Conservation (phyloP, 2,329 filamentous ascomycete species). For the Penicillium digitatum region DNA sequence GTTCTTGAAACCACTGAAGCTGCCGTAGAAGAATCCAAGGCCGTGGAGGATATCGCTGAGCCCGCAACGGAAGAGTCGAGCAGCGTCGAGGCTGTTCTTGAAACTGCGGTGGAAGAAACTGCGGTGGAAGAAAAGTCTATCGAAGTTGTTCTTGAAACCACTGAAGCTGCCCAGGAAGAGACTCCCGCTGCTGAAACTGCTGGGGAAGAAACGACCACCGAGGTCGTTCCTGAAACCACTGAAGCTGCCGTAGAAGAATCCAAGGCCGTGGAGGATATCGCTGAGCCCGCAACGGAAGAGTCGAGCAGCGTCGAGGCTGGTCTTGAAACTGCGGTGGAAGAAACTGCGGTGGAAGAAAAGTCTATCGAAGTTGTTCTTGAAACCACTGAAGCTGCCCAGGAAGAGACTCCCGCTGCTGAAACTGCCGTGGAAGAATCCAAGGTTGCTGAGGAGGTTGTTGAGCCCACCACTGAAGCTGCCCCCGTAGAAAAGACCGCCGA, state of each 20-base stretch:
- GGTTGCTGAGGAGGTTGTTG: background rate
- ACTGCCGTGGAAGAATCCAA: slow-evolving; percentile 5
- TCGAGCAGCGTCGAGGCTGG: background rate
- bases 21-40: slow-evolving; percentile 7
- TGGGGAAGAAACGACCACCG: background rate
- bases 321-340: slow-evolving; percentile 5
- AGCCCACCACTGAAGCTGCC: background rate
- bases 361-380: background rate
- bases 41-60: background rate
- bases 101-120: slow-evolving; percentile 6
- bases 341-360: slow-evolving; percentile 4
- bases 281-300: background rate
- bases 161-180: slow-evolving; percentile 6
- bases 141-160: background rate
- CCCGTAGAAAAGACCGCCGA: background rate
- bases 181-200: slow-evolving; percentile 1
- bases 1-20: background rate
- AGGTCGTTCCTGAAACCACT: background rate
- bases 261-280: background rate
- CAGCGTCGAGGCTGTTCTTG: background rate
- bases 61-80: background rate
- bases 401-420: slow-evolving; percentile 3
- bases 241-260: slow-evolving; percentile 1
- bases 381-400: background rate
- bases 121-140: slow-evolving; percentile 6